Base-by-base conservation (phyloP, 148 eudicot species). In the Fagopyrum tataricum region DNA sequence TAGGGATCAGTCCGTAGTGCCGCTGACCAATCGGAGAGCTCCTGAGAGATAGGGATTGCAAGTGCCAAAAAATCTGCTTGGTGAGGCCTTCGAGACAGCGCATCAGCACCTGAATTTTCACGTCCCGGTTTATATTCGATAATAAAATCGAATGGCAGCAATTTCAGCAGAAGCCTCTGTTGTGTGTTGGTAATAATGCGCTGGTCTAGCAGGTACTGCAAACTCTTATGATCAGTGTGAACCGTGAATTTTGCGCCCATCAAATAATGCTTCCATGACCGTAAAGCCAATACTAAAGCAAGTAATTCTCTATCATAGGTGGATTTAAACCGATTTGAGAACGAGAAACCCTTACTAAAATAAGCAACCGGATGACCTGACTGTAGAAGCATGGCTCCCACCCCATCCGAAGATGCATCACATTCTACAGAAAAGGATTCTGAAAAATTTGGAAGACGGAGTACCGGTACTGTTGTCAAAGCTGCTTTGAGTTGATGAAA, bases 281-380 rank as follows among this genome's bases (percentile, higher is more conserved):
- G 44, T 4, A 75, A 44, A 0, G 72, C 72, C 10, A 75, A 13
- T 0, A 58, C 20, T 4, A 73, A 1, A 0, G 68, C 75, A 41
- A 76, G 1, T 2, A 71, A n/a, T 44, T 71, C 71, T 24, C 46
- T 76, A 12, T 72, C 79, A 42, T 77, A 72, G 1, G 61, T 20
- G 0, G 79, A 66, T 6, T 18, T 26, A 0, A 6, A 0, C 4
- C 13, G 5, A 7, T 15, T 6, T 2, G 40, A 5, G 0, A 7
- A 2, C 1, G 53, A 24, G 1, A 72, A 3, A 1, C 21, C 14
- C 11, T 23, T 49, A 51, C 76, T 73, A 6, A 48, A 31, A 6
- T 4, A 72, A 0, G 67, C 76, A 0, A 77, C 23, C 7, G 79
- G 76, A 1, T 42, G 49, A 0, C 42, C 4, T 0, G 10, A 37